Evolutionary conservation across 2,329 filamentous ascomycete genomes (phyloP).

Genomic region (Botrytis paeoniae): DNA sequence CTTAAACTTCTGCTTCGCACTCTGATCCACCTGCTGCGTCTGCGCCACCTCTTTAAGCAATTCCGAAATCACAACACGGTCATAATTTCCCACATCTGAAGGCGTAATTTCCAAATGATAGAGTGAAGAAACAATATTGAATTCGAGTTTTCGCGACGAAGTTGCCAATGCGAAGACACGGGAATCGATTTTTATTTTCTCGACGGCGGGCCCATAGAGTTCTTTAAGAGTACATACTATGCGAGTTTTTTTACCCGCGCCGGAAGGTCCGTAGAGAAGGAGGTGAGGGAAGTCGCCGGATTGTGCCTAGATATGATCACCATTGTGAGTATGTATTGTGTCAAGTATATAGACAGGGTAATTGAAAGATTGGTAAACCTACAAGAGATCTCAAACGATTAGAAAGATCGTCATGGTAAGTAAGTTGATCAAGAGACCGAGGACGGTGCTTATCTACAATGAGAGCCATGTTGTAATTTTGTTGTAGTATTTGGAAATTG

Average conservation of each 20-base stretch:
- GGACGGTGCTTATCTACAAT: conserved; percentile 72
- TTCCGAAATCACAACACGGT: conserved; percentile 93
- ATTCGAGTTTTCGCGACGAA: conserved; percentile 95
- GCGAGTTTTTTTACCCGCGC: conserved; percentile 95
- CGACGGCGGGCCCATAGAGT: conserved; percentile 92
- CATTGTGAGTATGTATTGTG: conserved; percentile 19
- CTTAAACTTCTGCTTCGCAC: conserved; percentile 91
- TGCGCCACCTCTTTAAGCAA: conserved; percentile 96
- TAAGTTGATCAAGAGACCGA: conserved; percentile 71
- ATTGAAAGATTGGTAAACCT: conserved; percentile 38
- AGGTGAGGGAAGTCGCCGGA: conserved; percentile 97
- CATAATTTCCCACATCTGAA: conserved; percentile 93
- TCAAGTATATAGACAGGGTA: neutral
- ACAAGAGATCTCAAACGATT: conserved; percentile 83
- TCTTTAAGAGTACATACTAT: conserved; percentile 95
- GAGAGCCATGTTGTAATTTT: conserved; percentile 52
- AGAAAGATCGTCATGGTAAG: conserved; percentile 87
- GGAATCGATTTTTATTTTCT: conserved; percentile 99
- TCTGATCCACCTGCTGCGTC: conserved; percentile 95
- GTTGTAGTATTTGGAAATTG: neutral
- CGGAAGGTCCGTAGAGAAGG: conserved; percentile 93
- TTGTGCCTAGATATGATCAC: conserved; percentile 63
- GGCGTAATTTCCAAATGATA: conserved; percentile 99
- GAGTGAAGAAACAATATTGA: conserved; percentile 95
- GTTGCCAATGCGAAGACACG: conserved; percentile 90